A percentile compares a stretch with the other conserved stretches of the same genome.
phyloP scores from a whole-genome alignment of 495 filamentous ascomycete species.

The Penicillium cosmopolitanum region DNA sequence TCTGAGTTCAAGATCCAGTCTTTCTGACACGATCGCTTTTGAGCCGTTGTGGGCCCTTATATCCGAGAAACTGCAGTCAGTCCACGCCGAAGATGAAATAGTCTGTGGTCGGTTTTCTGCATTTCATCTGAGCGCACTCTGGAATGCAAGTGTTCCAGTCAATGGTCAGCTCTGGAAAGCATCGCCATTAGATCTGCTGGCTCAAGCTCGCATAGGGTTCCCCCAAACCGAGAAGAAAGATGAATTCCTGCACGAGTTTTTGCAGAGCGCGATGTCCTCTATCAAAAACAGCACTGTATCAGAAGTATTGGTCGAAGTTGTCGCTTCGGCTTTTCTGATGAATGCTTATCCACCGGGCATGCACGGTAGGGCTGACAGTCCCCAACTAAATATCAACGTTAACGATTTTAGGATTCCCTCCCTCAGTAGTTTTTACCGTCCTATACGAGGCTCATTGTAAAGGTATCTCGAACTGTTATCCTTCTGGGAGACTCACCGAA shows the following conservation, averaged over 20 bases:
- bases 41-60: conserved; percentile 12
- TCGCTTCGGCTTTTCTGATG: conserved; percentile 32
- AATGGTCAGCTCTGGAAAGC: not conserved
- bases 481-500: no score
- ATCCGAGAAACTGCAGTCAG: not conserved
- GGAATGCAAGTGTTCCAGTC: not conserved
- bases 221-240: no score
- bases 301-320: not conserved
- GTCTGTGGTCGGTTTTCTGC: conserved; percentile 11
- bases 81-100: not conserved
- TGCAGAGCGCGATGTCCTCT: not conserved
- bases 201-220: no score
- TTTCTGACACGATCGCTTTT: conserved; percentile 9
- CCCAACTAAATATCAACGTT: not conserved
- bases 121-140: conserved; percentile 9
- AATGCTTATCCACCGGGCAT: conserved; percentile 32
- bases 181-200: no score
- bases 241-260: conserved; percentile 1
- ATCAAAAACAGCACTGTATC: no score
- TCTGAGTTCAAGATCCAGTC: not conserved
- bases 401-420: not conserved
- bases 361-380: conserved; percentile 22
- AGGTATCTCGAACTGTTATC: no score
- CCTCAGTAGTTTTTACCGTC: not conserved
- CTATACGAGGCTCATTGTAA: not conserved